Base-by-base conservation (phyloP, 2,329 filamentous ascomycete species). In the Thermomyces lanuginosus region DNA sequence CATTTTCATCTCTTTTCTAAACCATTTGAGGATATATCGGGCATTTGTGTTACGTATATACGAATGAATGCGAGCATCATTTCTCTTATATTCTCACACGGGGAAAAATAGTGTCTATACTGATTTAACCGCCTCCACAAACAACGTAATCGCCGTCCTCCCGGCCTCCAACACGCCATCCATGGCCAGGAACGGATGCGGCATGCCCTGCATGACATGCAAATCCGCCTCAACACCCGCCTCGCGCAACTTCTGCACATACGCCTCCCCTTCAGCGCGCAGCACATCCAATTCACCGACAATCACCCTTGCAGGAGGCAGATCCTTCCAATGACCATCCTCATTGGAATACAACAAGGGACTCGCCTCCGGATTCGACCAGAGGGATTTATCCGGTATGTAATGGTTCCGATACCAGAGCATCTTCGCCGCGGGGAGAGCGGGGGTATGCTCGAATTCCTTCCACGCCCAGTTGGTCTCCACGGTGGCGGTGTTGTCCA, bases 321-420 rank as follows among this genome's bases (percentile, higher is more conserved):
- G 44, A 26, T 49, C 45, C 2, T 51, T 44, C 58, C 64, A 71
- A 26, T 33, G 27, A 1, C 27, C 24, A 10, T 33, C 31, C 11
- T 64, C 56, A 2, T 56, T 58, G 1, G 43, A 15, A 45, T 63
- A 66, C 11, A 71, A 51, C 24, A 71, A 40, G 2, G 64, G 64
- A 24, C 62, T 69, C 0, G 67, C 64, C 40, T 70, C 65, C 0
- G 62, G 60, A 17, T 66, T 49, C 2, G 41, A 37, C 56, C 63
- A 60, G 28, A 60, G 55, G 2, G 39, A 40, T 13, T 51, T 30
- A 21, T 62, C 47, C 0, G 66, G 65, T 2, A 72, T 53, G 44
- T 71, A 72, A 41, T 67, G 62, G 10, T 56, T 41, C n/a, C 67
- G 54, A 39, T 68, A 72, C 67, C 68, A 72, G 25, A 66, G 41